Percentiles rank a stretch among this genome's conserved stretches.
These are phyloP conservation scores for Schizochytrium sp. DNA, from an alignment of 108 stramenopile species.

Conservation along the genomic window DNA sequence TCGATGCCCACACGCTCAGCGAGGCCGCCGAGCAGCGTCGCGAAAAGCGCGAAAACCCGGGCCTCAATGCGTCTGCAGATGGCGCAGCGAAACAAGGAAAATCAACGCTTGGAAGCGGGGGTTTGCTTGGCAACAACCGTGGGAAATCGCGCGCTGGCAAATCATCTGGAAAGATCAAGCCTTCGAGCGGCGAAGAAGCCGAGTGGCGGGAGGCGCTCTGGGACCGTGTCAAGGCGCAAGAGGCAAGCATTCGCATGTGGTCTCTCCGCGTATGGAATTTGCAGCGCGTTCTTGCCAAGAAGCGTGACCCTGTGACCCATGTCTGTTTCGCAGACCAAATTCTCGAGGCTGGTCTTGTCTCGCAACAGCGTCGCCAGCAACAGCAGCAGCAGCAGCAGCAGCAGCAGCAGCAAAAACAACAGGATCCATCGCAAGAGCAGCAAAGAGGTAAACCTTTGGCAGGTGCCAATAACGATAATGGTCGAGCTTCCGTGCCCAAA, in stretches of 20 bases:
- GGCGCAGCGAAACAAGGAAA: background rate
- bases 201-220: background rate
- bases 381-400: too few relatives aligned
- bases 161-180: background rate
- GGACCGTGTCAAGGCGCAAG: background rate
- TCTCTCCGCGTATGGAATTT: background rate
- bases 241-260: background rate
- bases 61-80: background rate
- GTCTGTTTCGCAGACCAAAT: background rate
- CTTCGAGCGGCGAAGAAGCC: background rate
- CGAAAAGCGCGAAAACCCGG: background rate
- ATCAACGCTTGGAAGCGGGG: background rate
- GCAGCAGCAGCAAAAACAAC: too few relatives aligned
- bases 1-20: background rate
- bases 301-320: conserved; percentile 1
- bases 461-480: background rate
- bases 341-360: background rate
- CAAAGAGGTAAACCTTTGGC: background rate
- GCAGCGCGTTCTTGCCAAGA: conserved; percentile 6
- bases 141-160: background rate
- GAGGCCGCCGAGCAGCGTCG: background rate
- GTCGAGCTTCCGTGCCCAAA: background rate
- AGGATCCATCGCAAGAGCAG: too few relatives aligned
- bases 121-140: background rate
- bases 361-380: background rate